Evolutionary conservation across 2,329 filamentous ascomycete genomes (phyloP).

Genomic region (Venturia asperata): DNA sequence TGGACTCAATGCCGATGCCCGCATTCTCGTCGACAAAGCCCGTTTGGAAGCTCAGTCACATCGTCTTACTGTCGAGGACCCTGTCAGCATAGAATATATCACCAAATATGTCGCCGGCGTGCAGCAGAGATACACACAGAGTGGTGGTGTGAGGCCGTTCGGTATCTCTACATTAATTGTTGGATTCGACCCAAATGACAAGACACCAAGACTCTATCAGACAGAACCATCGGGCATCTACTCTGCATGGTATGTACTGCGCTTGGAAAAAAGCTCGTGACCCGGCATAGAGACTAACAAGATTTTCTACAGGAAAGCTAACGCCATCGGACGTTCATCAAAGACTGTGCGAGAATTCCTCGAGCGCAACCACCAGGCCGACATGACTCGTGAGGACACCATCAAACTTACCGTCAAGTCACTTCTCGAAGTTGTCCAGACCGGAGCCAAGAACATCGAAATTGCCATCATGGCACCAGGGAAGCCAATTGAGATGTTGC

Average conservation of each 20-base stretch:
- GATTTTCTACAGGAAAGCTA: conserved; percentile 72
- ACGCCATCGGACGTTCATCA: conserved; percentile 94
- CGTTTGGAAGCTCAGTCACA: conserved; percentile 96
- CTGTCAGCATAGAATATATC: conserved; percentile 97
- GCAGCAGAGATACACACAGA: conserved; percentile 98
- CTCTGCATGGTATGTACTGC: conserved; percentile 74
- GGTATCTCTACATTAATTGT: conserved; percentile 97
- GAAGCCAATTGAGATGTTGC: conserved; percentile 85
- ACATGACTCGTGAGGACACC: conserved; percentile 92
- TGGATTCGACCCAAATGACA: conserved; percentile 93
- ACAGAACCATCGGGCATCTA: conserved; percentile 99
- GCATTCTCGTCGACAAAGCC: conserved; percentile 97
- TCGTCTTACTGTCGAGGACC: conserved; percentile 93
- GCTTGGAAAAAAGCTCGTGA: not conserved
- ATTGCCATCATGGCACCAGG: conserved; percentile 97
- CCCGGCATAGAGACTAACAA: conserved; percentile 18
- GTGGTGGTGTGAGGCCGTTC: conserved; percentile 95
- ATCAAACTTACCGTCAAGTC: conserved; percentile 98
- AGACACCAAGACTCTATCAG: conserved; percentile 85
- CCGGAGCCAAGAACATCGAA: conserved; percentile 98
- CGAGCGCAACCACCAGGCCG: conserved; percentile 97
- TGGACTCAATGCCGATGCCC: conserved; percentile 92
- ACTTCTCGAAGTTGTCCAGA: conserved; percentile 94
- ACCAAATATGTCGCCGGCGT: conserved; percentile 98
- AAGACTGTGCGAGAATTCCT: conserved; percentile 99